Percentiles rank a stretch among this genome's conserved stretches.
These are phyloP conservation scores for Emmonsiellopsis sp. DNA, from an alignment of 2,329 filamentous ascomycete genomes.

Conservation along the genomic window DNA sequence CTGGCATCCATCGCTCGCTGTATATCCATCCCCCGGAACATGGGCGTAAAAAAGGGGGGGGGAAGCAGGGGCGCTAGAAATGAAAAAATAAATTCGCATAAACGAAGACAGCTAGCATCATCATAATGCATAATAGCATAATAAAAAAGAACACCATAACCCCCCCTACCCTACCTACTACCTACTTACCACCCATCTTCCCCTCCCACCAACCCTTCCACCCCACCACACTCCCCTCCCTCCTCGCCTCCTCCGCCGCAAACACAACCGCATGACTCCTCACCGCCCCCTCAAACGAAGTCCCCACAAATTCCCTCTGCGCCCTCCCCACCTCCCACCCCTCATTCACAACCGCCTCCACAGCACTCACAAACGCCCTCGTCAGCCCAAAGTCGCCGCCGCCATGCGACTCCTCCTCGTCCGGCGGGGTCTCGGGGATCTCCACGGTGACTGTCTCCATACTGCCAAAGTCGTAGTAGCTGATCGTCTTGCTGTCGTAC, in stretches of 20 bases:
- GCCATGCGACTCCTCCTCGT: conserved; percentile 53
- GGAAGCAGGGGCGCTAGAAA: too few relatives aligned
- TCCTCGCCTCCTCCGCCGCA: conserved; percentile 79
- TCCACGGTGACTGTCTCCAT: conserved; percentile 44
- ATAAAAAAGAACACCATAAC: neutral
- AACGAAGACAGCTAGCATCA: neutral
- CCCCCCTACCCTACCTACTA: neutral
- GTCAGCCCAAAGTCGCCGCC: conserved; percentile 74
- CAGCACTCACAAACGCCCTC: conserved; percentile 71
- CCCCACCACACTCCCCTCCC: conserved; percentile 57
- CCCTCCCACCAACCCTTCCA: conserved; percentile 68
- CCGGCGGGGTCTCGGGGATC: conserved; percentile 50
- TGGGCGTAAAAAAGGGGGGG: too few relatives aligned
- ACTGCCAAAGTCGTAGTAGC: conserved; percentile 61
- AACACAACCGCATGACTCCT: conserved; percentile 88
- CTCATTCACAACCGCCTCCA: conserved; percentile 66
- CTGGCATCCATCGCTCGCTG: too few relatives aligned
- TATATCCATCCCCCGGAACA: too few relatives aligned
- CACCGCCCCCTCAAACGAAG: conserved; percentile 77
- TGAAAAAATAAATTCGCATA: neutral
- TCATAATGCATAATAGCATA: neutral
- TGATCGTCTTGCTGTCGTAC: conserved; percentile 70
- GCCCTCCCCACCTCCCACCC: conserved; percentile 58
- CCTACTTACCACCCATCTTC: conserved; percentile 30
- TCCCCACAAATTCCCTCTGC: conserved; percentile 68